These are phyloP conservation scores for Fusarium dlaminii DNA, from an alignment of 2,329 filamentous ascomycete genomes.

Conservation along the genomic window DNA sequence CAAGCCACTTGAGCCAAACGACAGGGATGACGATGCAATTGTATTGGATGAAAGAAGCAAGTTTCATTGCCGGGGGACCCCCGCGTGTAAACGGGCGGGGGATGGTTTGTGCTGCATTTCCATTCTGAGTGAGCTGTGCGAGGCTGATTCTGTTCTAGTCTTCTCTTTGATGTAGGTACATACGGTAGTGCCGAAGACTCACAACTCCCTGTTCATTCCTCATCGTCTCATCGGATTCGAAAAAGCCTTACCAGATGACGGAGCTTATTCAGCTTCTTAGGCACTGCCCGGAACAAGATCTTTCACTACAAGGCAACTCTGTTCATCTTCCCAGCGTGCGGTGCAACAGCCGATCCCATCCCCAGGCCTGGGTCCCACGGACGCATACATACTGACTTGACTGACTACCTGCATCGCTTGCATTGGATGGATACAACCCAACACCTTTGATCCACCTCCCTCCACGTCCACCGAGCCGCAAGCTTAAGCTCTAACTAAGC, in stretches of 20 bases:
- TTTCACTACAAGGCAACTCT: not conserved
- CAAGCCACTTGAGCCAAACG: slow-evolving; percentile 29
- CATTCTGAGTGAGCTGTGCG: slow-evolving; percentile 37
- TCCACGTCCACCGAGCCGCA: slow-evolving; percentile 29
- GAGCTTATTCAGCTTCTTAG: not conserved
- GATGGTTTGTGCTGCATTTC: slow-evolving; percentile 22
- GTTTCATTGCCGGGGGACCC: not conserved
- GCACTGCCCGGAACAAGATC: not conserved
- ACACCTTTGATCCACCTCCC: not conserved
- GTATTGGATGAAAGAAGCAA: slow-evolving; percentile 21
- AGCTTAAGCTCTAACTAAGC: slow-evolving; percentile 37
- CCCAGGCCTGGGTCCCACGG: not conserved
- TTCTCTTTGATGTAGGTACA: not conserved
- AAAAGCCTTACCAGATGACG: not conserved
- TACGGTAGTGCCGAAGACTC: not conserved
- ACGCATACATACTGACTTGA: not conserved
- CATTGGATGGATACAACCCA: slow-evolving; percentile 12
- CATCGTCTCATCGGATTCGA: not conserved
- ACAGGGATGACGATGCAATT: slow-evolving; percentile 21
- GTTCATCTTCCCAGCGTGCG: not conserved
- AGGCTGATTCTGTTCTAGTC: slow-evolving; percentile 18
- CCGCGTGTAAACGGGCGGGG: not conserved
- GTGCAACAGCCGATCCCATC: not conserved
- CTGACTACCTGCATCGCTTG: slow-evolving; percentile 12
- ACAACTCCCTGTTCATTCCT: not conserved